Evolutionary conservation across 495 filamentous ascomycete genomes (phyloP).

Genomic region (Daldinia childiae): DNA sequence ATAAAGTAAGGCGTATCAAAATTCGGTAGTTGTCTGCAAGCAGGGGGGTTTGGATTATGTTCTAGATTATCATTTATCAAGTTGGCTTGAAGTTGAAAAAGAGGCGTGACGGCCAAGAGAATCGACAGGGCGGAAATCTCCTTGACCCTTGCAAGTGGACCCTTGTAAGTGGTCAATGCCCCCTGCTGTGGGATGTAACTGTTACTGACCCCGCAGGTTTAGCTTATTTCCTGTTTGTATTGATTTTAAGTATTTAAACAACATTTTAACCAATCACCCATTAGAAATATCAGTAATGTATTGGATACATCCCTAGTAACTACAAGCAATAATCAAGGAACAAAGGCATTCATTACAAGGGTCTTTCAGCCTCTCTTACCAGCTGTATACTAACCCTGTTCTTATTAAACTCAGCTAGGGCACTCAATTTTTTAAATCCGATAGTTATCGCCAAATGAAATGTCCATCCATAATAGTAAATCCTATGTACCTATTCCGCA

Average conservation of each 20-base stretch:
- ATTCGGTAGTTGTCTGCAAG: background rate
- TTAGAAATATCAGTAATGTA: background rate
- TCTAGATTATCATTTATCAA: conserved; percentile 15
- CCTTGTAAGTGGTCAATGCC: background rate
- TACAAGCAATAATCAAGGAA: conserved; percentile 27
- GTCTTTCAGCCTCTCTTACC: conserved; percentile 34
- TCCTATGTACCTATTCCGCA: background rate
- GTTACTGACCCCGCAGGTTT: background rate
- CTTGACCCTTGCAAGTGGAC: conserved; percentile 1
- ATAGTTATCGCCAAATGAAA: conserved; percentile 10
- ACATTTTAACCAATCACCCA: conserved; percentile 13
- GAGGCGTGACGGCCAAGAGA: conserved; percentile 31
- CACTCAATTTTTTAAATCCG: conserved; percentile 20
- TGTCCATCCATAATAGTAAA: background rate
- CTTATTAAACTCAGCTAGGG: conserved; percentile 19
- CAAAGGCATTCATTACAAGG: conserved; percentile 7
- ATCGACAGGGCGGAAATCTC: conserved; percentile 17
- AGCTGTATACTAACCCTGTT: background rate
- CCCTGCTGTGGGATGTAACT: background rate
- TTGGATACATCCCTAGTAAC: background rate
- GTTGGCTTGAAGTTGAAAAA: conserved; percentile 40
- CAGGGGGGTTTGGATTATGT: background rate
- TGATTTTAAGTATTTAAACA: too few species aligned
- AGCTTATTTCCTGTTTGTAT: background rate
- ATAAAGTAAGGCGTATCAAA: background rate